These are phyloP conservation scores for Solanum hybrid DNA, from an alignment of 305 asterid genomes.

Conservation along the genomic window DNA sequence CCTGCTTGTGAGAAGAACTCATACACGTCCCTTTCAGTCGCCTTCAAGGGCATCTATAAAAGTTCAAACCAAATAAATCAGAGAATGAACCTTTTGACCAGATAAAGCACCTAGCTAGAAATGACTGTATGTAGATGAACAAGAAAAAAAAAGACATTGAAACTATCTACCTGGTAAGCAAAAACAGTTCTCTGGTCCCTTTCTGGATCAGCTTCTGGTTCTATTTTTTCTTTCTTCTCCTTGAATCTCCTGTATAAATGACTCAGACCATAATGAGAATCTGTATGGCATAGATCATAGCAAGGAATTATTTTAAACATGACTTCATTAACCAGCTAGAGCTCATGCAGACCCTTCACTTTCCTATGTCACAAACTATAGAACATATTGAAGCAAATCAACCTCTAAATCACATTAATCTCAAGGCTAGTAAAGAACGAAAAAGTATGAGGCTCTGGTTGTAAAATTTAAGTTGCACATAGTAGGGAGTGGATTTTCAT, in stretches of 20 bases:
- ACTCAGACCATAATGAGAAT: constrained; percentile 53
- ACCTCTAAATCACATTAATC: background rate
- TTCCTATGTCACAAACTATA: background rate
- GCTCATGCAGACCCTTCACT: background rate
- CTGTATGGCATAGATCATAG: constrained; percentile 2
- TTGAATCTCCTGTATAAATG: constrained; percentile 76
- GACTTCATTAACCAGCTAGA: background rate
- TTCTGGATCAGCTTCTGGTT: constrained; percentile 99
- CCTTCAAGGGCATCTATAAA: constrained; percentile 94
- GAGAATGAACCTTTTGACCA: background rate
- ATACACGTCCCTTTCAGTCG: constrained; percentile 90
- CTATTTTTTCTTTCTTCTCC: constrained; percentile 83
- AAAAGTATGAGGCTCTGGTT: background rate
- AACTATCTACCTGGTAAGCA: constrained; percentile 67
- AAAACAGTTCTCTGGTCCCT: constrained; percentile 98
- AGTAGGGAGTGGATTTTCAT: background rate
- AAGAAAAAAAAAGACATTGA: background rate
- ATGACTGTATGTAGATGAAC: background rate
- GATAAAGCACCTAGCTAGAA: background rate
- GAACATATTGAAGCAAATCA: background rate
- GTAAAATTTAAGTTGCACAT: background rate
- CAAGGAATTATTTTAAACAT: background rate
- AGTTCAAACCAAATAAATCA: background rate
- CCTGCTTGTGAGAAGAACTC: constrained; percentile 94
- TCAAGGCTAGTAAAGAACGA: background rate